Percentiles rank a stretch among this genome's conserved stretches.
These are phyloP conservation scores for Trichoderma erinaceum DNA, from an alignment of 495 filamentous ascomycete species.

Conservation along the genomic window DNA sequence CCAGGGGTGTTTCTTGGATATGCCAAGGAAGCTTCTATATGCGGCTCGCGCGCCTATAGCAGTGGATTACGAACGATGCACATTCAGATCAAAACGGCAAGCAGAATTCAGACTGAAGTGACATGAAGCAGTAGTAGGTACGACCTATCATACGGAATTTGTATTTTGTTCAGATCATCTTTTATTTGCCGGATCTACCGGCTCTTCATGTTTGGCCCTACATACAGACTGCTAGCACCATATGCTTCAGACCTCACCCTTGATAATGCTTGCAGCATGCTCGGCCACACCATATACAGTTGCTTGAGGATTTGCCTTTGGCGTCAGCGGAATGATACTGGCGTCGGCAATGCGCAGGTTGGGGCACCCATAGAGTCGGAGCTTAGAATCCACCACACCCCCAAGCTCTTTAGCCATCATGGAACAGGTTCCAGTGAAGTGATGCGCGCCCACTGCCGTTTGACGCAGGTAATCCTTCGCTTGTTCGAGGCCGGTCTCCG, in stretches of 20 bases:
- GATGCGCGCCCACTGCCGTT: constrained; percentile 17
- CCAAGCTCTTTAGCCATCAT: constrained; percentile 23
- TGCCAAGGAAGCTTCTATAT: no score
- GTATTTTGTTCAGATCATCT: background rate
- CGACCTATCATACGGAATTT: background rate
- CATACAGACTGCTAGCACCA: background rate
- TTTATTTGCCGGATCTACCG: background rate
- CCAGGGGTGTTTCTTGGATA: no score
- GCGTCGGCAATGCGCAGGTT: constrained; percentile 43
- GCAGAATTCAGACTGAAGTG: background rate
- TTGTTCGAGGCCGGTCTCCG: background rate
- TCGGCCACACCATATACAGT: constrained; percentile 47
- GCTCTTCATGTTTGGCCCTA: background rate
- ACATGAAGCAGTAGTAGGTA: background rate
- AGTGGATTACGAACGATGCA: no score
- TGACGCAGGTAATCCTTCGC: constrained; percentile 2
- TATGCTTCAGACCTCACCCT: background rate
- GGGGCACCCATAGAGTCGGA: constrained; percentile 42
- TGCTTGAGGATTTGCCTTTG: constrained; percentile 34
- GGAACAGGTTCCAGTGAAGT: constrained; percentile 35
- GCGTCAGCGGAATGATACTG: constrained; percentile 38
- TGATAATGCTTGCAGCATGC: constrained; percentile 41
- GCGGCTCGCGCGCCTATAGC: no score
- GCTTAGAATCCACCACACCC: constrained; percentile 39
- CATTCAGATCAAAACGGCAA: no score